phyloP scores from a whole-genome alignment of 192 early-diverging fungal genomes.

The Linnemannia zychae region DNA sequence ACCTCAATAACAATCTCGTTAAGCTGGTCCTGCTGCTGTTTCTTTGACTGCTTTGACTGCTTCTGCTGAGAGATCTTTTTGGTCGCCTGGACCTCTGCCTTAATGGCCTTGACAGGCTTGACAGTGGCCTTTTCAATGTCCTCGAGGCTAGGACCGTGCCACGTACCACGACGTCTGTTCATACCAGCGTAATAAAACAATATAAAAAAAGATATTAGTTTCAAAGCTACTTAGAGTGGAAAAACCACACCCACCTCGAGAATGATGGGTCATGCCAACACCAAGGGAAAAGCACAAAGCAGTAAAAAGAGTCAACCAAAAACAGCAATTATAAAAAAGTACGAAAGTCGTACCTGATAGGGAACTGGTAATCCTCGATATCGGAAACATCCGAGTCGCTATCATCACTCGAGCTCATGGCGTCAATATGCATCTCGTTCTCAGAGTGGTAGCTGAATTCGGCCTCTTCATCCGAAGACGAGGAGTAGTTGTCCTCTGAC shows the following conservation, averaged over 20 bases:
- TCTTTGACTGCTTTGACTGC: slow-evolving; percentile 6
- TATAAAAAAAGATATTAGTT: neutral
- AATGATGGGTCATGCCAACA: neutral
- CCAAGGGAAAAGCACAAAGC: neutral
- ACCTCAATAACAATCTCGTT: neutral
- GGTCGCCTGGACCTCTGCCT: neutral
- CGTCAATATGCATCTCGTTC: slow-evolving; percentile 52
- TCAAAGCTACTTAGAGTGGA: neutral
- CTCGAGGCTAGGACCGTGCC: slow-evolving; percentile 54
- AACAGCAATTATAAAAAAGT: too few relatives aligned
- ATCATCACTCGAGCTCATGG: slow-evolving; percentile 55
- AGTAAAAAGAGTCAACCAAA: neutral
- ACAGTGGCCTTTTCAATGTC: slow-evolving; percentile 33
- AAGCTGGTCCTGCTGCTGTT: slow-evolving; percentile 11
- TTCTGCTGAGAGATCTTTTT: slow-evolving; percentile 11
- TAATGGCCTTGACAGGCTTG: slow-evolving; percentile 9
- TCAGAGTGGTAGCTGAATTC: slow-evolving; percentile 42
- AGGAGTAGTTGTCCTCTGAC: slow-evolving; percentile 52
- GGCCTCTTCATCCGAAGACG: slow-evolving; percentile 48
- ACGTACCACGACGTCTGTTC: slow-evolving; percentile 48
- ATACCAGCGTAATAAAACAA: neutral
- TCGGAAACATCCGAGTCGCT: slow-evolving; percentile 55
- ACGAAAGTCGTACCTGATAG: slow-evolving; percentile 34
- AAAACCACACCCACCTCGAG: neutral
- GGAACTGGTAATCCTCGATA: slow-evolving; percentile 48